Evolutionary conservation across 768 basidiomycete genomes (phyloP).

Genomic region (Lactarius tabidus): DNA sequence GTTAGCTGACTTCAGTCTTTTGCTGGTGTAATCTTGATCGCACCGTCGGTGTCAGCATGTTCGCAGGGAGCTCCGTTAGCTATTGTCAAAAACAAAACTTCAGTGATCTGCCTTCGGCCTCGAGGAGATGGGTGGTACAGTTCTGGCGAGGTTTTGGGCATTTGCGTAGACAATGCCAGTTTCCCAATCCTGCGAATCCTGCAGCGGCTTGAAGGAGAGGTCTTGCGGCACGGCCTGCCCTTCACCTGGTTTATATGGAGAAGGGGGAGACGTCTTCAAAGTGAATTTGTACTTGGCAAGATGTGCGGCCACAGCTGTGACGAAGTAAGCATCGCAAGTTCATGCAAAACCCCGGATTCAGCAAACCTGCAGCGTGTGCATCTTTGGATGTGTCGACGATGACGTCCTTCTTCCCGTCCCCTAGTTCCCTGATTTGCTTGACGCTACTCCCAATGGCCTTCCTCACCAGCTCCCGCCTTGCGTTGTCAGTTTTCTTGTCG

Average conservation of each 20-base stretch:
- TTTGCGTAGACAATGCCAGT: conserved; percentile 68
- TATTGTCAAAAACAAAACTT: conserved; percentile 30
- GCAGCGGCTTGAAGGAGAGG: conserved; percentile 44
- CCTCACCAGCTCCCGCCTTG: conserved; percentile 62
- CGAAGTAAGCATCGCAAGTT: conserved; percentile 13
- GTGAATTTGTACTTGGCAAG: conserved; percentile 73
- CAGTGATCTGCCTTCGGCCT: neutral
- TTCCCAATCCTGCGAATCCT: conserved; percentile 60
- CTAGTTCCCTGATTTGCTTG: conserved; percentile 57
- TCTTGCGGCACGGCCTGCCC: conserved; percentile 49
- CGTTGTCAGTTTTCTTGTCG: conserved; percentile 39
- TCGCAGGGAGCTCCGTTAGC: conserved; percentile 83
- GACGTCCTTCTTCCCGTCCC: conserved; percentile 57
- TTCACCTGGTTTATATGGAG: conserved; percentile 58
- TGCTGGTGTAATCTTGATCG: neutral
- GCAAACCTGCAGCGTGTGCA: conserved; percentile 73
- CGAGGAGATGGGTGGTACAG: conserved; percentile 39
- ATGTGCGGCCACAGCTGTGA: conserved; percentile 69
- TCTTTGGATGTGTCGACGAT: conserved; percentile 60
- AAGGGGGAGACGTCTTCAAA: conserved; percentile 69
- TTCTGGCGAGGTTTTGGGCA: conserved; percentile 77
- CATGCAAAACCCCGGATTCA: neutral
- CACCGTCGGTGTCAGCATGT: conserved; percentile 82
- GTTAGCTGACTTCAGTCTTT: conserved; percentile 24
- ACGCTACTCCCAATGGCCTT: conserved; percentile 70